phyloP scores from a whole-genome alignment of 208 protist genomes.

The Trypanosoma mega region DNA sequence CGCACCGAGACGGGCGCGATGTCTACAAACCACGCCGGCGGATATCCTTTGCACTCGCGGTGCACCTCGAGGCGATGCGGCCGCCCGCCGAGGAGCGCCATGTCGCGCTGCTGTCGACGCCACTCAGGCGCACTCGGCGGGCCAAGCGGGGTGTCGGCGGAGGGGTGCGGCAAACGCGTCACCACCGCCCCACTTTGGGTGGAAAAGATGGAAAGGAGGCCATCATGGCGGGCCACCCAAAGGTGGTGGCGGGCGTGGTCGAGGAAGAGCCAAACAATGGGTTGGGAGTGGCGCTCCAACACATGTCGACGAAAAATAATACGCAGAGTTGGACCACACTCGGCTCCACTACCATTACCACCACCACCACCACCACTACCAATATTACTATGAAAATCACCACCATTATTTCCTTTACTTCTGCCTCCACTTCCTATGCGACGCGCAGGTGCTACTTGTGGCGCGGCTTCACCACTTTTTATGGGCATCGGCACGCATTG shows the following conservation, averaged over 20 bases:
- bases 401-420: too few species aligned
- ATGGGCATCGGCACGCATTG: constrained; percentile 41
- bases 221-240: constrained; percentile 80
- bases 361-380: constrained; percentile 1
- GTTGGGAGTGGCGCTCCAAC: constrained; percentile 76
- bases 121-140: constrained; percentile 47
- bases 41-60: constrained; percentile 50
- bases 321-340: constrained; percentile 38
- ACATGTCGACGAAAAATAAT: constrained; percentile 49
- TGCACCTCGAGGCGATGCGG: constrained; percentile 51
- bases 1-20: constrained; percentile 42
- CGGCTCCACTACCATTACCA: constrained; percentile 29
- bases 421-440: too few species aligned
- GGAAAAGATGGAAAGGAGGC: constrained; percentile 67
- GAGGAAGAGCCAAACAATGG: constrained; percentile 63
- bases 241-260: constrained; percentile 48
- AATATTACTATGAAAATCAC: too few species aligned
- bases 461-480: too few species aligned
- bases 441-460: too few species aligned
- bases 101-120: constrained; percentile 36
- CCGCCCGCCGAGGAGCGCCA: constrained; percentile 6
- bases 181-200: constrained; percentile 64
- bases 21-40: constrained; percentile 48
- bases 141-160: constrained; percentile 47
- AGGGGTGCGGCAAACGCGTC: constrained; percentile 68